These are phyloP conservation scores for Arxiozyma slooffiae DNA, from an alignment of 1,139 yeast genomes.

Conservation along the genomic window DNA sequence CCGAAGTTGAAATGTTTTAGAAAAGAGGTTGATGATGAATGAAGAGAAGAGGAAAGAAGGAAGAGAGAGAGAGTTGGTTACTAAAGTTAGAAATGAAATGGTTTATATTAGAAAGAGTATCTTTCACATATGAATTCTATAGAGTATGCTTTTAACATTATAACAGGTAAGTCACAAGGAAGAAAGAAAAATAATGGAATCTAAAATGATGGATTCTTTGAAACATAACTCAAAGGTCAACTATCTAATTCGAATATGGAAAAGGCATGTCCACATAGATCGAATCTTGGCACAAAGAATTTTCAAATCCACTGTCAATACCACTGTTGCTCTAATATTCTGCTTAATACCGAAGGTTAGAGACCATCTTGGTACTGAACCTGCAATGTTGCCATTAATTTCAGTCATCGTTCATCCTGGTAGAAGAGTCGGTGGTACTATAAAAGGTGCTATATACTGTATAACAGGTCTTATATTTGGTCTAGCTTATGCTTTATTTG, in stretches of 20 bases:
- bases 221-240: background rate
- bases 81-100: no score
- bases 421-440: constrained; percentile 39
- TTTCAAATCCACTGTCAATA: constrained; percentile 33
- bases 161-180: background rate
- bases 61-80: no score
- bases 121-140: no score
- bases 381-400: constrained; percentile 37
- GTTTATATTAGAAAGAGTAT: no score
- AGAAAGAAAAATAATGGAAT: no score
- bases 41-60: no score
- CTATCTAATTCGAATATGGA: background rate
- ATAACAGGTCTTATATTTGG: constrained; percentile 37
- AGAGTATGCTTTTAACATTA: no score
- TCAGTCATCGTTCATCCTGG: constrained; percentile 44
- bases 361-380: constrained; percentile 33
- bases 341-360: constrained; percentile 33
- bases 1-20: background rate
- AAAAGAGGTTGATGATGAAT: no score
- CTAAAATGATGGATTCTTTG: background rate
- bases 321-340: constrained; percentile 35
- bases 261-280: constrained; percentile 22
- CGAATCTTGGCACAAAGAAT: constrained; percentile 31
- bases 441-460: constrained; percentile 36
- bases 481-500: constrained; percentile 35